Base-by-base conservation (phyloP, 306 rosid genomes). In the Astragalus glycyphyllos region DNA sequence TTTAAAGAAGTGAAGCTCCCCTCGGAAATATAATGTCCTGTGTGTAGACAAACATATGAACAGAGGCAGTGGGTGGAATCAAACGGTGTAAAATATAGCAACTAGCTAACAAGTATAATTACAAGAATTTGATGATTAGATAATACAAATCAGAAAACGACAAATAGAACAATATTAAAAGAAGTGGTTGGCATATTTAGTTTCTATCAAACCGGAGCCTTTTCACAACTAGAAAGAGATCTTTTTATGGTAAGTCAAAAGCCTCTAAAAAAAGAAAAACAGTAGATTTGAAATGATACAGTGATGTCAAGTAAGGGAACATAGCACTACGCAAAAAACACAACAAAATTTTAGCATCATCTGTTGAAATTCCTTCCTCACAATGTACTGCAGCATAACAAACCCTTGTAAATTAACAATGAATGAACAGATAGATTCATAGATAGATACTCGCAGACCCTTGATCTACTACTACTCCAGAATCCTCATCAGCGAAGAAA, bases 271-370 rank as follows among this genome's bases (percentile, higher is more conserved):
- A 50, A 53, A 49, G 5, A 26, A 29, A n/a, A 6, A 79, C 55
- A 0, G 38, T 7, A 51, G 13, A 56, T 44, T 58, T 23, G 68
- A 47, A 71, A 53, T 42, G 59, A 76, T 72, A 26, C 2, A 68
- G 62, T 60, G 85, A 79, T 77, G 83, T 77, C 77, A 40, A 85
- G 47, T 26, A 72, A 62, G 69, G 57, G 45, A 65, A 86, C 88
- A 71, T 68, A 74, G 87, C 68, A 79, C 88, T 86, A 79, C 79
- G 71, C 72, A 86, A 86, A 78, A 65, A 83, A 84, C 7, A 45
- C 64, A 61, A 64, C 46, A 65, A 29, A 66, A 37, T 5, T 50
- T 12, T 48, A 59, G 69, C 67, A 46, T 64, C 64, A 37, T 35
- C 58, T 35, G 64, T 72, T 53, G 58, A 67, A 69, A 70, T 54